Evolutionary conservation across 306 rosid species (phyloP).

Genomic region (Begonia masoniana): DNA sequence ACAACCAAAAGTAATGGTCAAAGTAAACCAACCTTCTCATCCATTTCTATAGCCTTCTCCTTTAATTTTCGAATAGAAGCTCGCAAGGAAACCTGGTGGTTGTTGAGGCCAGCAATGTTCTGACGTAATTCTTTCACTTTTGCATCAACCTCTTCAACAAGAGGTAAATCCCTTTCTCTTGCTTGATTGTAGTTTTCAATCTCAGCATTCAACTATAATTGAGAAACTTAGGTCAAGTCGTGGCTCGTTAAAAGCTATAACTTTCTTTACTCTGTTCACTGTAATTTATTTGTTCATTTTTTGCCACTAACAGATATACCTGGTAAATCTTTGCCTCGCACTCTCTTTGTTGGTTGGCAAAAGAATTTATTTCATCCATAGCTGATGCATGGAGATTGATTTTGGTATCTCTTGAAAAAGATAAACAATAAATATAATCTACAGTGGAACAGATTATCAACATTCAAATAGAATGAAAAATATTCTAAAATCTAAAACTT

Average conservation of each 20-base stretch:
- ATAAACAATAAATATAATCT: background rate
- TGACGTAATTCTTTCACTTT: slow-evolving; percentile 65
- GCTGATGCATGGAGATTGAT: slow-evolving; percentile 31
- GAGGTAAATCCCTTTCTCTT: slow-evolving; percentile 58
- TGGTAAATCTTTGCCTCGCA: slow-evolving; percentile 37
- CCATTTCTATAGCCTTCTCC: slow-evolving; percentile 57
- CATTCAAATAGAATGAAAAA: no score
- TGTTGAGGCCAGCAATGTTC: slow-evolving; percentile 52
- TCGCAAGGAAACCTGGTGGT: slow-evolving; percentile 51
- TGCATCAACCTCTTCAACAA: slow-evolving; percentile 55
- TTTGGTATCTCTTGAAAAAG: slow-evolving; percentile 34
- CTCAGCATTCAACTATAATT: slow-evolving; percentile 46
- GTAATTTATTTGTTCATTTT: background rate
- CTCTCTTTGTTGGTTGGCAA: slow-evolving; percentile 32
- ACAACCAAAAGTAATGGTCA: background rate
- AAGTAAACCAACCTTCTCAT: slow-evolving; percentile 49
- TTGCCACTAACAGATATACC: slow-evolving; percentile 22
- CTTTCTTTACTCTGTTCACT: background rate
- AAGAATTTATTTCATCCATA: slow-evolving; percentile 34
- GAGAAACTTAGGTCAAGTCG: slow-evolving; percentile 7
- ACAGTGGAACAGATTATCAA: no score
- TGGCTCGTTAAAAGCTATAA: background rate
- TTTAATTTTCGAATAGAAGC: slow-evolving; percentile 42
- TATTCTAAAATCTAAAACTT: no score
- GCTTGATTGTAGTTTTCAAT: slow-evolving; percentile 44